phyloP scores from a whole-genome alignment of 2,329 filamentous ascomycete genomes.

The Penicillium polonicum region DNA sequence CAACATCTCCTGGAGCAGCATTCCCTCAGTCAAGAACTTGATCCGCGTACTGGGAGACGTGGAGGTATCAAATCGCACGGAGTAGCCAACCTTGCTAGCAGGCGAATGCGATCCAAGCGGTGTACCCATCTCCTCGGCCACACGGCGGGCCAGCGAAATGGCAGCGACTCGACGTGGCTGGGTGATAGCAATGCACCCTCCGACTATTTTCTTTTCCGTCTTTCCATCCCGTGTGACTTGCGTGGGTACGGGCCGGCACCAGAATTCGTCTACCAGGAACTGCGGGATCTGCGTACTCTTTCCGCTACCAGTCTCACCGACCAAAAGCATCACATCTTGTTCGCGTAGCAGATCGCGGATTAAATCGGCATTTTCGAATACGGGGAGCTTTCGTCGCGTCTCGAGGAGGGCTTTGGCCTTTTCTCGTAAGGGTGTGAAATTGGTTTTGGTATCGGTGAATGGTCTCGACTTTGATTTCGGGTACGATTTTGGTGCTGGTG shows the following conservation, averaged over 20 bases:
- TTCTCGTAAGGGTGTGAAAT: slow-evolving; percentile 38
- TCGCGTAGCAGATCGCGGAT: slow-evolving; percentile 65
- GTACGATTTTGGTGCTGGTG: slow-evolving; percentile 7
- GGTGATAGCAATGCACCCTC: slow-evolving; percentile 86
- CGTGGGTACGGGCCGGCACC: slow-evolving; percentile 67
- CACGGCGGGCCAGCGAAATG: slow-evolving; percentile 82
- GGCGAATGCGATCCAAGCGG: slow-evolving; percentile 59
- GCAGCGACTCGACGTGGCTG: slow-evolving; percentile 92
- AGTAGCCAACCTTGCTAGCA: slow-evolving; percentile 76
- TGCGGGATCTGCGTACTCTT: slow-evolving; percentile 97
- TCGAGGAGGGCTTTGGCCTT: slow-evolving; percentile 50
- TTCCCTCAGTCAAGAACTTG: slow-evolving; percentile 95
- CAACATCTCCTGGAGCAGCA: slow-evolving; percentile 90
- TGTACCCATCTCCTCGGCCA: slow-evolving; percentile 77
- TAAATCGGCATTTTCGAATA: slow-evolving; percentile 70
- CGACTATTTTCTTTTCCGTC: slow-evolving; percentile 52
- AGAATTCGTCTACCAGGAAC: slow-evolving; percentile 74
- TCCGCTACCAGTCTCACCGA: slow-evolving; percentile 92
- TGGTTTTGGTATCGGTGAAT: slow-evolving; percentile 24
- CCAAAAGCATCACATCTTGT: slow-evolving; percentile 75
- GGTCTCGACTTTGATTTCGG: slow-evolving; percentile 18
- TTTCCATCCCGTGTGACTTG: slow-evolving; percentile 41
- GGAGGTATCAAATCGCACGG: slow-evolving; percentile 88
- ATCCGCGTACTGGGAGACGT: slow-evolving; percentile 78
- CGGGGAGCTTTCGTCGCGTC: slow-evolving; percentile 69